A percentile compares a stretch with the other conserved stretches of the same genome.
Evolutionary conservation across 768 basidiomycete genomes (phyloP).

Genomic region (Tubosaeta sp.): DNA sequence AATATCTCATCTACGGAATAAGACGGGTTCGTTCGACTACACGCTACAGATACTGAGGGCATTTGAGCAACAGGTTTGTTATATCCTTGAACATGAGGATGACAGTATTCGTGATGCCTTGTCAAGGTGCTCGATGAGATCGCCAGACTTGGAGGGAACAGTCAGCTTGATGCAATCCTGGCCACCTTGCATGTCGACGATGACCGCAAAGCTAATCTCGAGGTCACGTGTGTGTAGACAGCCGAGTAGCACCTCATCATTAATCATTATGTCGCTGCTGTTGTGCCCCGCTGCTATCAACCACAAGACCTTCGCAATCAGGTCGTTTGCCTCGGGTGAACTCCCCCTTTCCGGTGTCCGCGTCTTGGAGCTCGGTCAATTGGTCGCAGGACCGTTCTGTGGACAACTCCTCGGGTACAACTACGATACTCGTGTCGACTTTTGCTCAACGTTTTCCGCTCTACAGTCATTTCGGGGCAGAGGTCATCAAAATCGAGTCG

Average conservation of each 20-base stretch:
- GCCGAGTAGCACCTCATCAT: no score
- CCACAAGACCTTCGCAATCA: background rate
- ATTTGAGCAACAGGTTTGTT: slow-evolving; percentile 56
- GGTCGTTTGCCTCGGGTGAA: slow-evolving; percentile 22
- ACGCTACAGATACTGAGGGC: slow-evolving; percentile 64
- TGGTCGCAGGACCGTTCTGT: slow-evolving; percentile 70
- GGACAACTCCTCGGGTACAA: slow-evolving; percentile 64
- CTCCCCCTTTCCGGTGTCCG: slow-evolving; percentile 62
- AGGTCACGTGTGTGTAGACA: no score
- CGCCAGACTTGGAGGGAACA: slow-evolving; percentile 71
- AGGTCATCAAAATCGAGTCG: slow-evolving; percentile 69
- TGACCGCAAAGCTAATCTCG: background rate
- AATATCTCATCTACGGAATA: slow-evolving; percentile 69
- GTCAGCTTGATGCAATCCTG: slow-evolving; percentile 53
- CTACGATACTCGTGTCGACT: background rate
- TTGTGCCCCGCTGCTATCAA: background rate
- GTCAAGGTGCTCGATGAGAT: slow-evolving; percentile 59
- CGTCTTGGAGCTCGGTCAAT: slow-evolving; percentile 64
- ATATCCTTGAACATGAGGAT: background rate
- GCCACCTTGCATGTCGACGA: slow-evolving; percentile 45
- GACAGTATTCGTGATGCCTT: background rate
- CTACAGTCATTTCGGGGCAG: slow-evolving; percentile 66
- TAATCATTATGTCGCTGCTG: background rate
- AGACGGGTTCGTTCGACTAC: slow-evolving; percentile 84
- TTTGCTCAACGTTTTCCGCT: background rate